phyloP scores from a whole-genome alignment of 78 protist species.

The Dictyostelium brefeldianum region DNA sequence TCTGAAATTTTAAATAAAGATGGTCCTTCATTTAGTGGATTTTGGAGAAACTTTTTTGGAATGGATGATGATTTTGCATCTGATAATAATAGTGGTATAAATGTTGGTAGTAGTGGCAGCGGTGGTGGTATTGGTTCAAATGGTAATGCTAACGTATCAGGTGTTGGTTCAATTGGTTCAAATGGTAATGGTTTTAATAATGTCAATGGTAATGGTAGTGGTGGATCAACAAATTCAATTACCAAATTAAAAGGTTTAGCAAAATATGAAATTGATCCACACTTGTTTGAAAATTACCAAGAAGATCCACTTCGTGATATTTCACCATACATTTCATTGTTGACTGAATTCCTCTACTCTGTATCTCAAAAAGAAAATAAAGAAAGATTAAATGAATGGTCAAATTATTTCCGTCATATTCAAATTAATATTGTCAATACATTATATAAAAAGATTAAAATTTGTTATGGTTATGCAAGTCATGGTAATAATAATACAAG shows the following conservation, averaged over 20 bases:
- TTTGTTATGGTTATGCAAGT: conserved; percentile 14
- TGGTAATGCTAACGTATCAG: too few relatives aligned
- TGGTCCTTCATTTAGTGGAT: conserved; percentile 38
- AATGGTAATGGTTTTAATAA: neutral
- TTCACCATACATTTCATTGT: neutral
- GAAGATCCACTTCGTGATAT: conserved; percentile 61
- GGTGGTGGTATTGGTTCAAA: neutral
- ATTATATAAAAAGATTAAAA: conserved; percentile 16
- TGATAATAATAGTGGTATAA: neutral
- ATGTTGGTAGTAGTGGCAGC: neutral
- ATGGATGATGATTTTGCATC: conserved; percentile 15
- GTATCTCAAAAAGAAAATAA: conserved; percentile 61
- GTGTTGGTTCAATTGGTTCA: too few relatives aligned
- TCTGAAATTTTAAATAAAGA: conserved; percentile 21
- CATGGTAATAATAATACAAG: neutral
- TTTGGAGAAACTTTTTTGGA: conserved; percentile 33
- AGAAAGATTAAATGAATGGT: conserved; percentile 66
- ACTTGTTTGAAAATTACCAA: conserved; percentile 40
- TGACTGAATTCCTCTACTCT: conserved; percentile 12
- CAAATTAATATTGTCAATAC: conserved; percentile 46
- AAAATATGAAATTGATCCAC: neutral
- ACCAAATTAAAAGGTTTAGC: neutral
- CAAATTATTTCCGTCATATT: conserved; percentile 29
- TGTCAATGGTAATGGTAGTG: neutral
- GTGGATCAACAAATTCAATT: neutral